Conservation (phyloP, 768 basidiomycete species). For the Mycena vulgaris region DNA sequence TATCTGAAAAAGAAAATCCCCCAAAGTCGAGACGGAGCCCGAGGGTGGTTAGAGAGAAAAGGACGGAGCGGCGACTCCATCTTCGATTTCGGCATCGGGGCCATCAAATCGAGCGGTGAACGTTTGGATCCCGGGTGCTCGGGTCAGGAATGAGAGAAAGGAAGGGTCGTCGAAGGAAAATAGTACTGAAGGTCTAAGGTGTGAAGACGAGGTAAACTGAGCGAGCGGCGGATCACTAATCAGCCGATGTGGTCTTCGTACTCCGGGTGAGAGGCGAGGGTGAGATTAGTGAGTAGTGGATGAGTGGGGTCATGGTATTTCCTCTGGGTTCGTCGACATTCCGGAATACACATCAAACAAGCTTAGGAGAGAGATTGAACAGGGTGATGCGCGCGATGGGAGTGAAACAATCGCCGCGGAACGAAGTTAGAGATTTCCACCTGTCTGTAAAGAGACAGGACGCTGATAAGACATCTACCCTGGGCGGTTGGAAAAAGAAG, state of each 20-base stretch:
- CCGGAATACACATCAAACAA: background rate
- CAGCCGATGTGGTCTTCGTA: background rate
- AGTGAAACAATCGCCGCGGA: background rate
- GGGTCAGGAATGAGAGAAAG: background rate
- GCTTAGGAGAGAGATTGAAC: background rate
- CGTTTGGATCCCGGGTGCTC: background rate
- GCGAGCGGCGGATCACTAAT: background rate
- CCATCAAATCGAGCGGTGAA: background rate
- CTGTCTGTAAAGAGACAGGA: background rate
- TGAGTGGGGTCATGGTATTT: background rate
- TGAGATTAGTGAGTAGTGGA: background rate
- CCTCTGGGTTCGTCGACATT: background rate
- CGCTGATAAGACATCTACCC: background rate
- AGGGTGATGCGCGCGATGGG: background rate
- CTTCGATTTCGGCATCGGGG: background rate
- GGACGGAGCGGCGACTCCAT: background rate
- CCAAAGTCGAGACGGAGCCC: background rate
- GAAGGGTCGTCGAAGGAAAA: background rate
- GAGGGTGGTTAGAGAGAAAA: background rate
- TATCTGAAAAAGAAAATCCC: background rate
- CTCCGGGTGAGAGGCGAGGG: background rate
- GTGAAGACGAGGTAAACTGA: constrained; percentile 1
- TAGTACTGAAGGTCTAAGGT: background rate
- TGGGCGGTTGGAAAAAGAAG: too few species aligned
- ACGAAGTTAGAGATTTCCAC: background rate